These are phyloP conservation scores for Beauveria sp. DNA, from an alignment of 2,329 filamentous ascomycete species.

Conservation along the genomic window DNA sequence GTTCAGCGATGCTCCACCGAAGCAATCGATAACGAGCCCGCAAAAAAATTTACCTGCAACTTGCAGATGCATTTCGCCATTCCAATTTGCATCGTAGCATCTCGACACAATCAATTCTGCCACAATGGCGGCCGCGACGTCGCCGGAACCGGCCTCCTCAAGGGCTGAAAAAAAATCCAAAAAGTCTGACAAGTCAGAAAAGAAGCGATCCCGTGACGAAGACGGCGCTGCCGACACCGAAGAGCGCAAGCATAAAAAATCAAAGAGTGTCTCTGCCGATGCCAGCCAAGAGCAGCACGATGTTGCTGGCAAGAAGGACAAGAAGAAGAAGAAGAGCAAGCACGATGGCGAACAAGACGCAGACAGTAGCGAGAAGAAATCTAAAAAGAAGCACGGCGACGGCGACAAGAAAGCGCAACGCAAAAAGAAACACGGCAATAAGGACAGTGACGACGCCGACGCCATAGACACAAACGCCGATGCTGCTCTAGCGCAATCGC, in stretches of 20 bases:
- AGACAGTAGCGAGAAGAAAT: slow-evolving; percentile 12
- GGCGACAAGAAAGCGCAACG: not conserved
- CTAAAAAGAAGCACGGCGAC: slow-evolving; percentile 12
- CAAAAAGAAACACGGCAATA: slow-evolving; percentile 21
- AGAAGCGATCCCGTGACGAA: slow-evolving; percentile 39
- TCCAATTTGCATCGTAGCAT: not conserved
- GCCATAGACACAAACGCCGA: slow-evolving; percentile 19
- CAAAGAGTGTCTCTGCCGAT: slow-evolving; percentile 36
- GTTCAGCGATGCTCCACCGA: not conserved
- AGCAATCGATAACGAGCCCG: slow-evolving; percentile 16
- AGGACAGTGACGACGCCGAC: slow-evolving; percentile 21
- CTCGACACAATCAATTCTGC: slow-evolving; percentile 12
- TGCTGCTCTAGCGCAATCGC: slow-evolving; percentile 11
- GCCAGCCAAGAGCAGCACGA: slow-evolving; percentile 18
- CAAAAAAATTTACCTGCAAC: slow-evolving; percentile 19
- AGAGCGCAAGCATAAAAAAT: slow-evolving; percentile 40
- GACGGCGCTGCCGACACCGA: slow-evolving; percentile 31
- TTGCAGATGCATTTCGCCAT: not conserved
- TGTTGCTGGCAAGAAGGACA: slow-evolving; percentile 27
- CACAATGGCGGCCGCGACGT: slow-evolving; percentile 27
- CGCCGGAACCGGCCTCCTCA: slow-evolving; percentile 21
- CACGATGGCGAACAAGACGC: slow-evolving; percentile 14
- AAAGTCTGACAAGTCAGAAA: slow-evolving; percentile 27
- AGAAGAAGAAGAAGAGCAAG: slow-evolving; percentile 24
- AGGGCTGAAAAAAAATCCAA: slow-evolving; percentile 34